These are phyloP conservation scores for Ramalina intermedia DNA, from an alignment of 495 filamentous ascomycete species.

Conservation along the genomic window DNA sequence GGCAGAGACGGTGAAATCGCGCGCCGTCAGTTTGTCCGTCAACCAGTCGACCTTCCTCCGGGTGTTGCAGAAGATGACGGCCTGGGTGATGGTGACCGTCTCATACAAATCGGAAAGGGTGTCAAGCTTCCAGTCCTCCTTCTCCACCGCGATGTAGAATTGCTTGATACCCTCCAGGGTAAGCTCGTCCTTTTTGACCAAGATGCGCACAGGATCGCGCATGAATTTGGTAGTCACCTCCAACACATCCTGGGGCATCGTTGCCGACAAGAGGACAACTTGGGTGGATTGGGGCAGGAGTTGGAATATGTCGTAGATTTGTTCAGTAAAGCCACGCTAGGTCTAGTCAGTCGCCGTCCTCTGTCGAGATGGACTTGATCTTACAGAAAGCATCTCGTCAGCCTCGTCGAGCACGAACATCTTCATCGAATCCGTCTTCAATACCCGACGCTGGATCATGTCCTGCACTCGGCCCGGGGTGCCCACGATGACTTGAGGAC, in stretches of 20 bases:
- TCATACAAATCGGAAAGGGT: constrained; percentile 98
- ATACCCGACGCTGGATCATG: constrained; percentile 94
- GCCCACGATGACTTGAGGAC: constrained; percentile 91
- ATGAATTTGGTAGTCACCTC: constrained; percentile 99
- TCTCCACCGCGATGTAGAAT: constrained; percentile 99
- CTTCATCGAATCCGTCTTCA: constrained; percentile 94
- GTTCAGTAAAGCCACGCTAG: constrained; percentile 93
- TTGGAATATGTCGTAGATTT: constrained; percentile 99
- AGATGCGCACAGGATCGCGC: constrained; percentile 95
- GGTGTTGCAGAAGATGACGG: constrained; percentile 99
- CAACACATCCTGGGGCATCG: constrained; percentile 95
- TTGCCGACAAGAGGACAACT: constrained; percentile 92
- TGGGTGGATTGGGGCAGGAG: constrained; percentile 94
- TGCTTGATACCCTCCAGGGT: constrained; percentile 99
- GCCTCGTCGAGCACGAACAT: constrained; percentile 98
- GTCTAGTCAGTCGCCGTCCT: constrained; percentile 1
- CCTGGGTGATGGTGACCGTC: constrained; percentile 97
- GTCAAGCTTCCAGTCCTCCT: constrained; percentile 99
- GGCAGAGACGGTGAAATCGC: constrained; percentile 96
- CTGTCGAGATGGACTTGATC: constrained; percentile 17
- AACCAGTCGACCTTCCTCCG: constrained; percentile 99
- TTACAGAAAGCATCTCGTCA: constrained; percentile 93
- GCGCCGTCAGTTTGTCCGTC: constrained; percentile 93
- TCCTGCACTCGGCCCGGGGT: constrained; percentile 96
- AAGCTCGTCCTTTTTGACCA: constrained; percentile 98